Evolutionary conservation across 192 early-diverging fungal genomes (phyloP), one percentile per base, ranked within the genome.

Genomic region (Backusella luteola): DNA sequence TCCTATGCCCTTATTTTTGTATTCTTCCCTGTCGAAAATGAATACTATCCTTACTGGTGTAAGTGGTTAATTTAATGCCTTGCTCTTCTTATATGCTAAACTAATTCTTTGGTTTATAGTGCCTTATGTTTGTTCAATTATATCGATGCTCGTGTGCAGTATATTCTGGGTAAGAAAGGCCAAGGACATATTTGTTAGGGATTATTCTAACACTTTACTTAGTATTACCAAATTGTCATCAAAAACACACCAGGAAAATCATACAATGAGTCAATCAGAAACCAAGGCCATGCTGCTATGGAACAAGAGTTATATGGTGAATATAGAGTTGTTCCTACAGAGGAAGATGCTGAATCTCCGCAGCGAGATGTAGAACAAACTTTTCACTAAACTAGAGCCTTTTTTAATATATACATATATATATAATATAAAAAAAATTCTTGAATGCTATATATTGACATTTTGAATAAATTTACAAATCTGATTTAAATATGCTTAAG

Each of bases 21-120:
- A 19, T 77, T 76, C 32, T 53, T 81, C 4, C 80, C 80, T n/a
- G 73, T 74, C 8, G 66, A 66, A 11, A 80, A 76, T 21, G 36
- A 46, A 67, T 73, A 73, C 23, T 81, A 81, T 46, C 76, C 80
- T 8, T 81, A 81, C 46, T 81, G 68, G 71, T 11, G 80, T 81
- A 75, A 59, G 39, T 77, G 17, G 1, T 1, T 4, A 49, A 17
- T 21, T 36, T 49, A 17, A 6, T 46, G 8, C 4, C 26, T 34
- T 59, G 36, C 34, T 14, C 38, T 66, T 21, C 19, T 32, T 42
- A 29, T 29, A 17, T 49, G 4, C 5, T 17, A 15, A 44, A 26
- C 34, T 69, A 59, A 73, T 41, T 35, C 26, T 29, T 21, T 66
- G 29, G 5, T 42, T 63, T 17, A 73, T 66, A 81, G 80, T 81